phyloP scores from a whole-genome alignment of 176 grass and related monocot genomes.

The Eleusine indica region DNA sequence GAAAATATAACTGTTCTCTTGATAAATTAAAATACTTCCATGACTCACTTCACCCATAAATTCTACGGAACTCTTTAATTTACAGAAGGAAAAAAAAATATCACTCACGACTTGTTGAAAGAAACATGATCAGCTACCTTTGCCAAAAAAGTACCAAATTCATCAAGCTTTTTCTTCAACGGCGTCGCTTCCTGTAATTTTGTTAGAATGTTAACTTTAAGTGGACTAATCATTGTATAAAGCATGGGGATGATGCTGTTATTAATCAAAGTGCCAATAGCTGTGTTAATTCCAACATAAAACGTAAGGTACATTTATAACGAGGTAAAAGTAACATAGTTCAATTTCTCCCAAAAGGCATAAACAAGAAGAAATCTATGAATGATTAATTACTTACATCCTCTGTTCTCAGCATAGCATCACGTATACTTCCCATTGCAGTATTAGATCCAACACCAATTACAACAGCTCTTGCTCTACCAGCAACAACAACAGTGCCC shows the following conservation, averaged over 20 bases:
- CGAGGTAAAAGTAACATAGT: background rate
- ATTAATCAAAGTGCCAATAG: conserved; percentile 26
- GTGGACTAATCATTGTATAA: conserved; percentile 4
- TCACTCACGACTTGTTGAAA: conserved; percentile 40
- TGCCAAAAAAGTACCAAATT: conserved; percentile 96
- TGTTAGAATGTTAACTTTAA: conserved; percentile 22
- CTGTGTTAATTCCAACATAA: conserved; percentile 4
- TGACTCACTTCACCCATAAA: conserved; percentile 19
- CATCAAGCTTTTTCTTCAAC: conserved; percentile 97
- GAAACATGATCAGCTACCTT: conserved; percentile 70
- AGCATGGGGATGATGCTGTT: background rate
- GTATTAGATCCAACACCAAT: conserved; percentile 91
- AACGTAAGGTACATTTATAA: conserved; percentile 26
- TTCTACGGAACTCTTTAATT: conserved; percentile 30
- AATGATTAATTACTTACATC: conserved; percentile 63
- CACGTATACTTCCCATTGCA: conserved; percentile 98
- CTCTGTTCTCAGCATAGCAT: conserved; percentile 93
- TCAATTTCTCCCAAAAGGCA: conserved; percentile 19
- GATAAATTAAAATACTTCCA: conserved; percentile 18
- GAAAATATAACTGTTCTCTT: background rate
- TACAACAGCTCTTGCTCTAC: conserved; percentile 93
- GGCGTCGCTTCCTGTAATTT: conserved; percentile 83
- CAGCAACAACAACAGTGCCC: conserved; percentile 96
- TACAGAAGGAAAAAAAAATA: conserved; percentile 14
- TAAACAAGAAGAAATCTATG: conserved; percentile 13